A percentile compares a stretch with the other conserved stretches of the same genome.
phyloP scores from a whole-genome alignment of 2,329 filamentous ascomycete genomes.

The Aspergillus tubingensis region DNA sequence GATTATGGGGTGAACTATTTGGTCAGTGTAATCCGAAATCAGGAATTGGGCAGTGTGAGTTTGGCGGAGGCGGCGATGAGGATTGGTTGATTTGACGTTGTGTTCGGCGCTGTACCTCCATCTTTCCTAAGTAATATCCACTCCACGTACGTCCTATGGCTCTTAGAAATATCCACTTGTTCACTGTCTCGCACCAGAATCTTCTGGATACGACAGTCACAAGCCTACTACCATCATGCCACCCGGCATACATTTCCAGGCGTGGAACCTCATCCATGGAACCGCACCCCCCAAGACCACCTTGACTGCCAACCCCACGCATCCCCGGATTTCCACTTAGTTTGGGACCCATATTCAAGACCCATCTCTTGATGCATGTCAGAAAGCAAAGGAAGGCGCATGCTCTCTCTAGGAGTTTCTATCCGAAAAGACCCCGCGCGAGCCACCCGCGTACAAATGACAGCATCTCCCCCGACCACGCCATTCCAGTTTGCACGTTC shows the following conservation, averaged over 20 bases:
- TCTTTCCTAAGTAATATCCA: neutral
- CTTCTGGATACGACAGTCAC: neutral
- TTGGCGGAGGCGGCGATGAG: constrained; percentile 25
- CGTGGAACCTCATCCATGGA: neutral
- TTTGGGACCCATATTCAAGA: neutral
- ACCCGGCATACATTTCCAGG: neutral
- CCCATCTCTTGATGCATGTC: neutral
- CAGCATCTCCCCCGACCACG: neutral
- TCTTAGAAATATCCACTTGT: neutral
- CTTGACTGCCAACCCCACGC: neutral
- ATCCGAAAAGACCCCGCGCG: neutral
- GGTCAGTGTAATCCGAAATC: constrained; percentile 30
- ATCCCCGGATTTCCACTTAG: neutral
- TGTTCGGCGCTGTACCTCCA: neutral
- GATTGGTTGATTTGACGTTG: constrained; percentile 3
- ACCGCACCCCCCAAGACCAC: neutral
- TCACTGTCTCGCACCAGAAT: neutral
- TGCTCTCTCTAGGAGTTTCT: neutral
- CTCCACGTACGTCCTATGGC: neutral
- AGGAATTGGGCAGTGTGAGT: constrained; percentile 29
- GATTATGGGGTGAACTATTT: constrained; percentile 29
- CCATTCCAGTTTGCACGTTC: neutral
- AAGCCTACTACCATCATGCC: neutral
- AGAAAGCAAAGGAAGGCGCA: neutral
- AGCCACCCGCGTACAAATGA: neutral